phyloP scores from a whole-genome alignment of 495 filamentous ascomycete species.

The Gamarada debralockiae region DNA sequence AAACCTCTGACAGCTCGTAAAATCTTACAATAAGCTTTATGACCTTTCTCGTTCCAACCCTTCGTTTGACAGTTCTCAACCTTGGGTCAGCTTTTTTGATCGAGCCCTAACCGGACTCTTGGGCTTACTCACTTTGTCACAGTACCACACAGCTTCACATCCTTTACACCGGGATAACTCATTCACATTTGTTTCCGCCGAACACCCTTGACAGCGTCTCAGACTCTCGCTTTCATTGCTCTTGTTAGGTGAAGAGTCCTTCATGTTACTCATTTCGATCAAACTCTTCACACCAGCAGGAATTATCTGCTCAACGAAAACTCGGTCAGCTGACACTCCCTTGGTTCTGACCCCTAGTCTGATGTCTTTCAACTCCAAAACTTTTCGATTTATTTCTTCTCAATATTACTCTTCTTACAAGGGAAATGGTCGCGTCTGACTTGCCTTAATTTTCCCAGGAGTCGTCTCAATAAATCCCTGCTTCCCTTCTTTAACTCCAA shows the following conservation, averaged over 20 bases:
- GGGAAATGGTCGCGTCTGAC: conserved; percentile 1
- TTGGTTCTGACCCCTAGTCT: background rate
- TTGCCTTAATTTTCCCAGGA: conserved; percentile 2
- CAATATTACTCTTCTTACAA: no score
- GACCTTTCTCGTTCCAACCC: conserved; percentile 20
- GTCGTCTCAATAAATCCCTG: conserved; percentile 14
- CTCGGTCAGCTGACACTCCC: background rate
- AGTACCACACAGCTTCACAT: conserved; percentile 22
- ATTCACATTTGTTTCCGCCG: background rate
- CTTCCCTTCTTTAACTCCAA: conserved; percentile 14
- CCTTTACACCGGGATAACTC: conserved; percentile 14
- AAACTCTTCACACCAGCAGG: conserved; percentile 15
- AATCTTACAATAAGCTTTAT: conserved; percentile 21
- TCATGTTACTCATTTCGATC: background rate
- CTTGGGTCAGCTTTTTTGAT: background rate
- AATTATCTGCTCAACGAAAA: conserved; percentile 10
- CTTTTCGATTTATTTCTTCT: background rate
- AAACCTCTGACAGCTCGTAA: conserved; percentile 8
- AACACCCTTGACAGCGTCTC: conserved; percentile 12
- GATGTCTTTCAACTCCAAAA: background rate
- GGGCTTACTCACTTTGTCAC: conserved; percentile 16
- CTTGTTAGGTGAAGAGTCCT: background rate
- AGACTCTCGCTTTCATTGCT: background rate
- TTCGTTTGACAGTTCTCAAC: conserved; percentile 15
- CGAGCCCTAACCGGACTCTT: background rate